Evolutionary conservation across 2,329 filamentous ascomycete species (phyloP), one percentile per base, ranked within the genome.

Genomic region (Penicillium sp.): DNA sequence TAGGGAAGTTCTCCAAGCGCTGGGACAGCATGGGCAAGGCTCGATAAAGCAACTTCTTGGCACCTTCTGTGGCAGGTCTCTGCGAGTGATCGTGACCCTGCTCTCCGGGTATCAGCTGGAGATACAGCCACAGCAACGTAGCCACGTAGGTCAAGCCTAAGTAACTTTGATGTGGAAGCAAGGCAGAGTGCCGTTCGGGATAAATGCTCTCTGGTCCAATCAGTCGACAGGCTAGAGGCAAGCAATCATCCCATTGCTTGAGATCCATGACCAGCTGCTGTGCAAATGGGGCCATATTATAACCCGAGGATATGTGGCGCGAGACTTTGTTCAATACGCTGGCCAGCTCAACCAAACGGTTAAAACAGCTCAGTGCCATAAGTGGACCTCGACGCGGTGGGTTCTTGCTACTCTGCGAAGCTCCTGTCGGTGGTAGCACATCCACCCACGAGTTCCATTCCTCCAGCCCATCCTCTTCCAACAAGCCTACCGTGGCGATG

Each of bases 361-460:
- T 84, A 65, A 83, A 83, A 31, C 77, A 81, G 64, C 81, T 84
- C 18, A 81, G 65, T 22, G 77, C 72, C 31, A 78, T 71, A 2
- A 79, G 67, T 10, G 75, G 75, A 16, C 74, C 71, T 48, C 69
- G 67, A 5, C 64, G 68, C 10, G 71, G 71, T 5, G 67, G 50
- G 52, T 65, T 68, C 24, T 64, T 68, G 5, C 58, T 67, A 4
- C 59, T 60, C 27, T 67, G 61, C n/a, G 59, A 46, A 49, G 60
- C 62, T n/a, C 65, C 69, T 24, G 47, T 70, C 32, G 59, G 71
- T 62, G 64, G 73, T 60, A 75, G 53, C 11, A 74, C 69, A 42
- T 85, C 82, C 4, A 77, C 76, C 88, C 88, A 91, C 0, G 86
- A 84, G 57, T 88, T 86, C 88, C 88, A 91, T 71, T 91, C 87